Base-by-base conservation (phyloP, 306 rosid genomes). In the Vigna unguiculata region DNA sequence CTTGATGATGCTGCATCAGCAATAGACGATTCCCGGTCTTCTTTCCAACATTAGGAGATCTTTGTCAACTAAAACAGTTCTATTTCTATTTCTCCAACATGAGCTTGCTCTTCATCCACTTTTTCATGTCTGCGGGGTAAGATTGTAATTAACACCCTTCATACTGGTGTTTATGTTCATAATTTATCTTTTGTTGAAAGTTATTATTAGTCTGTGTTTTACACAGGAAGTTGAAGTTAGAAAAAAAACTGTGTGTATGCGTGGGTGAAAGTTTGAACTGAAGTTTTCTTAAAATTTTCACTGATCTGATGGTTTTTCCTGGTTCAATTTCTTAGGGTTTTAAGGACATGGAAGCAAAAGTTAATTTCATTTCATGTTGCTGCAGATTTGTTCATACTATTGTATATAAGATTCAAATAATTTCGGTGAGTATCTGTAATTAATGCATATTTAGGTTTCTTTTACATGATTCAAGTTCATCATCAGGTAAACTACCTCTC, bases 1-100 rank as follows among this genome's bases (percentile, higher is more conserved):
- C 98, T 91, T 93, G 98, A 93, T 93, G 98, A 93, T 93, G 98
- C 98, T 93, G 98, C 98, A 93, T 91, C 96, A 84, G 97, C 98
- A 63, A 90, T 88, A 77, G 60, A 90, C 81, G 93, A 77, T 89
- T 91, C 71, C 22, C 19, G 25, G 34, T 47, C 13, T 46, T 59
- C 41, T 58, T 58, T 25, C 40, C 40, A 13, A 25, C 6, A 58
- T 24, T 5, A 3, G 6, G n/a, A 48, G 41, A 15, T 63, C 52
- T 20, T 21, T 25, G 13, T 74, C 60, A 30, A n/a, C n/a, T 7
- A 11, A 12, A 14, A 25, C 3, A n/a, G 4, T 32, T 16, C 9
- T 43, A 12, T 43, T 11, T 40, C 20, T n/a, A 15, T 60, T 61
- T 47, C 59, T 58, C 6, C 40, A 58, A 45, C 5, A 45, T 58